A percentile compares a stretch with the other conserved stretches of the same genome.
phyloP scores from a whole-genome alignment of 495 filamentous ascomycete species.

The Aspergillus coremiiformis region DNA sequence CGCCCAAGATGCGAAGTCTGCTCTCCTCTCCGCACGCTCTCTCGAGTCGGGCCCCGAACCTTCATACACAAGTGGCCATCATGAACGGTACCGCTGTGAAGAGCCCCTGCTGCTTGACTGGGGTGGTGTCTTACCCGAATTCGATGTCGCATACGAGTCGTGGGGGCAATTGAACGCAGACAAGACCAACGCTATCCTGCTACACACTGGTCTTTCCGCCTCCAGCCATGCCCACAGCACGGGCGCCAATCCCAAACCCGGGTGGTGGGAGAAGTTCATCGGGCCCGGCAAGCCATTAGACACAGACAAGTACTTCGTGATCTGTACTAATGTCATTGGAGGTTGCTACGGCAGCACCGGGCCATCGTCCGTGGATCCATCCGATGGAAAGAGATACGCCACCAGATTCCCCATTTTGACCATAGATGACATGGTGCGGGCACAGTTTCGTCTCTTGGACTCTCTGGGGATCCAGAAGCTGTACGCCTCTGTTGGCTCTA shows the following conservation, averaged over 20 bases:
- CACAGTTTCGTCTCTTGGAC: conserved; percentile 88
- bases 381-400: conserved; percentile 79
- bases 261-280: conserved; percentile 99
- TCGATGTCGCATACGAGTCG: conserved; percentile 85
- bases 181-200: conserved; percentile 81
- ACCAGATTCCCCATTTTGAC: conserved; percentile 96
- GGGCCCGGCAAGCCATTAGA: conserved; percentile 80
- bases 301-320: conserved; percentile 83
- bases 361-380: conserved; percentile 80
- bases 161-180: conserved; percentile 81
- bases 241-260: conserved; percentile 70
- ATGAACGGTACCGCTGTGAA: conserved; percentile 63
- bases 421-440: conserved; percentile 94
- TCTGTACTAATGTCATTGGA: conserved; percentile 95
- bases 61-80: conserved; percentile 81
- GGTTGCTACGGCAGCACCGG: conserved; percentile 96
- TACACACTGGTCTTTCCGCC: conserved; percentile 91
- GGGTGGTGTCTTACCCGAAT: conserved; percentile 81
- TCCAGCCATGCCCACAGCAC: conserved; percentile 96
- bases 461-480: conserved; percentile 67
- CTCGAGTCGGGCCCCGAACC: conserved; percentile 79
- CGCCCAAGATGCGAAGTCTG: conserved; percentile 75
- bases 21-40: conserved; percentile 65
- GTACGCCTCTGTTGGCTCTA: conserved; percentile 88
- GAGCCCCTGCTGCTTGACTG: conserved; percentile 82